A percentile compares a stretch with the other conserved stretches of the same genome.
Evolutionary conservation across 805 yeast genomes (phyloP).

Genomic region (Candida vartiovaarae): DNA sequence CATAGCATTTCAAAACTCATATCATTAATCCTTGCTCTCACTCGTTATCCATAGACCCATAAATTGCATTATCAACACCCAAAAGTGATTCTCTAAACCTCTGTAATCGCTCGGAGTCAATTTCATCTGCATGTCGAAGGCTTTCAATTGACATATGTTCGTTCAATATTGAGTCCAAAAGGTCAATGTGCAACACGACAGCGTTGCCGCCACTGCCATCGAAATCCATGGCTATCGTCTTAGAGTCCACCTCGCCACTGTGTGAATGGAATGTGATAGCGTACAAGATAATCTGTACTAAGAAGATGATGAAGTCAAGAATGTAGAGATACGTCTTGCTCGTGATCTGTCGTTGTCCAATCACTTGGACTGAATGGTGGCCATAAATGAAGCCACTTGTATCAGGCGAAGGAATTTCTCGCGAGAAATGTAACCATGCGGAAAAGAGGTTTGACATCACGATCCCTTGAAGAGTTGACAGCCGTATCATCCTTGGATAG

Average conservation of each 20-base stretch:
- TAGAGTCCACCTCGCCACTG: neutral
- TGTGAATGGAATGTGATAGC: slow-evolving; percentile 8
- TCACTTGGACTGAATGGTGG: slow-evolving; percentile 20
- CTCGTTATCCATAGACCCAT: neutral
- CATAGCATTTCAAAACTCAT: neutral
- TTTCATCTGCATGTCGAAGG: neutral
- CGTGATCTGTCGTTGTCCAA: slow-evolving; percentile 18
- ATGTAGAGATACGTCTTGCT: slow-evolving; percentile 11
- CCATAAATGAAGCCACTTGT: slow-evolving; percentile 22
- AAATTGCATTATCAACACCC: neutral
- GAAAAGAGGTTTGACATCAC: slow-evolving; percentile 7
- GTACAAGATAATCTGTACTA: slow-evolving; percentile 13
- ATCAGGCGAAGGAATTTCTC: slow-evolving; percentile 18
- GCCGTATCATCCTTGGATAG: slow-evolving; percentile 6
- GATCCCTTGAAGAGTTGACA: slow-evolving; percentile 10
- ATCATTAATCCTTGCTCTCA: neutral
- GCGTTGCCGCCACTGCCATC: slow-evolving; percentile 22
- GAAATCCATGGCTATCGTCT: slow-evolving; percentile 8
- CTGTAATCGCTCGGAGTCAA: neutral
- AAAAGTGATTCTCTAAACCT: neutral
- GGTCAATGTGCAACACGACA: slow-evolving; percentile 9
- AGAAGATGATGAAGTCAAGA: slow-evolving; percentile 13
- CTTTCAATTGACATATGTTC: neutral
- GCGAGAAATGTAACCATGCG: slow-evolving; percentile 7
- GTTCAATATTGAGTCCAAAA: slow-evolving; percentile 2